Conservation (phyloP, 768 basidiomycete genomes). For the Steccherinum ochraceum region DNA sequence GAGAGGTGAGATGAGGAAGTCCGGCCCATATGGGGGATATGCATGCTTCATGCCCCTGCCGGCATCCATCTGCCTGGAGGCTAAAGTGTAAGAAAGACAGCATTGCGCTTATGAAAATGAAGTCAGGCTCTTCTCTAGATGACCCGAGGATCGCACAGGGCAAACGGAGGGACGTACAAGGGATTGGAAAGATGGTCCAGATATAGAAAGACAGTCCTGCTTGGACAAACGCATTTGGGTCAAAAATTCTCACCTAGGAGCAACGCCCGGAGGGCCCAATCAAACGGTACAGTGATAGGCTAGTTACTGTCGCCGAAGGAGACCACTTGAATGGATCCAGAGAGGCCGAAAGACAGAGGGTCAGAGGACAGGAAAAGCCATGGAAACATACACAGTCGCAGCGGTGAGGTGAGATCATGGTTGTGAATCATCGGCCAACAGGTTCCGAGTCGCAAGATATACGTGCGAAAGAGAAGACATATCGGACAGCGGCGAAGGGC, state of each 20-base stretch:
- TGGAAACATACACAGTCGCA: no score
- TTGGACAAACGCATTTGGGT: not conserved
- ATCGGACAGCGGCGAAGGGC: no score
- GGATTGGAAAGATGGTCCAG: not conserved
- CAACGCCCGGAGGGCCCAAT: no score
- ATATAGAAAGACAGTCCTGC: not conserved
- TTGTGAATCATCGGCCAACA: no score
- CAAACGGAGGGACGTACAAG: not conserved
- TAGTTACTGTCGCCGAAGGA: not conserved
- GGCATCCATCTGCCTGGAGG: not conserved
- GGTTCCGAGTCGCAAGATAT: no score
- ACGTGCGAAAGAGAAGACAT: no score
- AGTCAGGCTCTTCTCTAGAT: not conserved
- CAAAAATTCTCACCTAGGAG: not conserved
- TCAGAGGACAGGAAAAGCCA: no score
- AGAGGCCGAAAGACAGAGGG: no score
- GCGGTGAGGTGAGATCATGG: no score
- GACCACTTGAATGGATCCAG: not conserved
- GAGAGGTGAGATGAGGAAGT: not conserved
- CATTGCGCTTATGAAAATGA: not conserved
- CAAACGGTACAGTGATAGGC: not conserved
- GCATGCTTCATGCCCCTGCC: not conserved
- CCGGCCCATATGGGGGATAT: not conserved
- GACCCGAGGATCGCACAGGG: constrained; percentile 1
- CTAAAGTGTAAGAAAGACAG: no score